Conservation (phyloP, 495 filamentous ascomycete genomes). For the Venustampulla echinocandica region DNA sequence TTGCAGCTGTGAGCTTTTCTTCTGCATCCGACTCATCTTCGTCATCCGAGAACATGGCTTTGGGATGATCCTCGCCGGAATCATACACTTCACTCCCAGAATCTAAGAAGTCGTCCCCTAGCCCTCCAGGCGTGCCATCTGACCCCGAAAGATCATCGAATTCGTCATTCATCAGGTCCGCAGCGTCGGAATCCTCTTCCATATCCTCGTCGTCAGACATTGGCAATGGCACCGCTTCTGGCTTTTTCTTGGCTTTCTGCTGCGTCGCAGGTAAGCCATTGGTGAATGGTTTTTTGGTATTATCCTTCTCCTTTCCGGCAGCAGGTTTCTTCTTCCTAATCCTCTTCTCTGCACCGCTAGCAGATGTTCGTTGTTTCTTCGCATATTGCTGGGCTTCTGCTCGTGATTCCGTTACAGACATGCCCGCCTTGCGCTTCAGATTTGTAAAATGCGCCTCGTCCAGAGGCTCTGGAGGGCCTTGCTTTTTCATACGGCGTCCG, state of each 20-base stretch:
- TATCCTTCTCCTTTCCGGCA: conserved; percentile 26
- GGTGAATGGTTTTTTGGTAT: conserved; percentile 24
- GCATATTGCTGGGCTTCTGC: conserved; percentile 35
- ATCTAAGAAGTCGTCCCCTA: conserved; percentile 51
- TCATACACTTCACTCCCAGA: conserved; percentile 61
- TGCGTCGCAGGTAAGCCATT: conserved; percentile 11
- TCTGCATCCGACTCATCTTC: conserved; percentile 84
- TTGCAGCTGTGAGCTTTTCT: conserved; percentile 88
- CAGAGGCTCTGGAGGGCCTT: conserved; percentile 75
- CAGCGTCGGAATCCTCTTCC: conserved; percentile 28
- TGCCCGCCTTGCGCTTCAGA: conserved; percentile 65
- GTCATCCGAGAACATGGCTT: conserved; percentile 86
- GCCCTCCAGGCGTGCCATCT: conserved; percentile 32
- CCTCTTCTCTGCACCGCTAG: conserved; percentile 38
- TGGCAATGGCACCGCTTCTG: conserved; percentile 27
- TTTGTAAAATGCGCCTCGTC: conserved; percentile 70
- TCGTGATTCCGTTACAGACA: conserved; percentile 37
- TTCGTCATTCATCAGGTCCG: conserved; percentile 43
- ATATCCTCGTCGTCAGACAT: conserved; percentile 44
- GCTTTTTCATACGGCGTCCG: conserved; percentile 89
- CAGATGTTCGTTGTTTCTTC: conserved; percentile 58
- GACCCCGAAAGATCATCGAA: conserved; percentile 39
- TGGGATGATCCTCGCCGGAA: conserved; percentile 55
- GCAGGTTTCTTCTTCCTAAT: conserved; percentile 31
- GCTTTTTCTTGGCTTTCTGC: conserved; percentile 25